phyloP scores from a whole-genome alignment of 1,284 basidiomycete species.

The Coniferiporia sulphurascens region DNA sequence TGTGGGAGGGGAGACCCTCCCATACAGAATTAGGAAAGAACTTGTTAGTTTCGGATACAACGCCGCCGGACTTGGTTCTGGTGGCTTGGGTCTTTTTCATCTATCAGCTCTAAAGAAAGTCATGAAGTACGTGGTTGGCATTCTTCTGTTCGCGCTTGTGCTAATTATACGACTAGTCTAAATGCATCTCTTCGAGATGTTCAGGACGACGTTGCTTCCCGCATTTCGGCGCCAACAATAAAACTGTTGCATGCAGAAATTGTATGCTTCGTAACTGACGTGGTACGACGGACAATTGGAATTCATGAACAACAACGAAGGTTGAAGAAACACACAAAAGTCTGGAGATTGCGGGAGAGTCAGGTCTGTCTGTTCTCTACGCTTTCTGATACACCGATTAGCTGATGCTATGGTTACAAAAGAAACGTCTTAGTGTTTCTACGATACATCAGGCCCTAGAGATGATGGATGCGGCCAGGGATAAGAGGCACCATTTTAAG shows the following conservation, averaged over 20 bases:
- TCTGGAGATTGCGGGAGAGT: conserved; percentile 41
- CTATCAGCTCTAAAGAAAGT: conserved; percentile 36
- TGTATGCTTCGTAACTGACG: conserved; percentile 44
- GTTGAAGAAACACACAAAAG: conserved; percentile 52
- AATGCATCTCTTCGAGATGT: conserved; percentile 13
- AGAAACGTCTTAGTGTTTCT: conserved; percentile 1
- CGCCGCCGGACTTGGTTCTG: conserved; percentile 34
- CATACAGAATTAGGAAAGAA: conserved; percentile 39
- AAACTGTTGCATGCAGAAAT: conserved; percentile 37
- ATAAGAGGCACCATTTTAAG: conserved; percentile 8
- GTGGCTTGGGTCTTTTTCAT: conserved; percentile 48
- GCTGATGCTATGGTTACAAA: conserved; percentile 26
- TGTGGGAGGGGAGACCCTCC: conserved; percentile 36
- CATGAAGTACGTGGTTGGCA: conserved; percentile 35
- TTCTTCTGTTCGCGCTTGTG: conserved; percentile 25
- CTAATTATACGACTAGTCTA: conserved; percentile 16
- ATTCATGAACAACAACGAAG: conserved; percentile 51
- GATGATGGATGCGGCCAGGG: conserved; percentile 7
- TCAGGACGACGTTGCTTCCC: conserved; percentile 18
- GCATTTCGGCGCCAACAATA: conserved; percentile 30
- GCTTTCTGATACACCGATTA: conserved; percentile 12
- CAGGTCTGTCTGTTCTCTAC: conserved; percentile 21
- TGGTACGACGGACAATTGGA: conserved; percentile 46
- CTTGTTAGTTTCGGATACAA: conserved; percentile 41
- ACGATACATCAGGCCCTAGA: conserved; percentile 13